Evolutionary conservation across 177 flowering plant genomes (phyloP).

Genomic region (Tripterygium wilfordii): DNA sequence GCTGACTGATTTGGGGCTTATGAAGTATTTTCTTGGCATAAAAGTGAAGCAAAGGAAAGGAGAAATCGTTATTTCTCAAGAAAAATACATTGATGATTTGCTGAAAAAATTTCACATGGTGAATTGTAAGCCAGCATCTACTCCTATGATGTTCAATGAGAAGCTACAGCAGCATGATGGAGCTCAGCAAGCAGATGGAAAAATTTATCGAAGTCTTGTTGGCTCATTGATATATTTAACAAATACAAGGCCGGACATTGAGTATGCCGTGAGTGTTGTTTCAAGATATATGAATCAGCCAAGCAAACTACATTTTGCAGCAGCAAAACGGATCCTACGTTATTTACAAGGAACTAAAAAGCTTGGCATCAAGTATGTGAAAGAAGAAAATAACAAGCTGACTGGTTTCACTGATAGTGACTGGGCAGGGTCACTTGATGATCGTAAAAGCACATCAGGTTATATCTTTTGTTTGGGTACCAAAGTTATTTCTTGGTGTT

Average conservation of each 20-base stretch:
- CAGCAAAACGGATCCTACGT: conserved; percentile 5
- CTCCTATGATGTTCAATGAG: not conserved
- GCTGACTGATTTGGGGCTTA: conserved; percentile 7
- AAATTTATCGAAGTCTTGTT: not conserved
- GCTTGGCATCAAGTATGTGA: not conserved
- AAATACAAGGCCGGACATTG: conserved; percentile 6
- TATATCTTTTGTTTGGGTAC: not conserved
- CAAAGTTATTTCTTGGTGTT: not conserved
- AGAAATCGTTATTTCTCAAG: conserved; percentile 2
- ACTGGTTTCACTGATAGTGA: not conserved
- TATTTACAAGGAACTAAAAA: not conserved
- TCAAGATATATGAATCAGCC: conserved; percentile 3
- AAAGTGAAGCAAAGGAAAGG: not conserved
- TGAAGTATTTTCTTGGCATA: conserved; percentile 6
- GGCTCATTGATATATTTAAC: conserved; percentile 7
- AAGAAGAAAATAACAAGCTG: not conserved
- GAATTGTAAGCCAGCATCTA: not conserved
- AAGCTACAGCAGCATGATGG: not conserved
- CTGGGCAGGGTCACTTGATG: not conserved
- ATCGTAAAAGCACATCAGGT: not conserved
- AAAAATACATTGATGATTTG: conserved; percentile 3
- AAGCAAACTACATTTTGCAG: not conserved
- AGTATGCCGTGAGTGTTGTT: not conserved
- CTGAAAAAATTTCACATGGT: conserved; percentile 8
- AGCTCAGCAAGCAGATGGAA: not conserved